phyloP scores from a whole-genome alignment of 2,329 filamentous ascomycete genomes.

The Xylaria sp. region DNA sequence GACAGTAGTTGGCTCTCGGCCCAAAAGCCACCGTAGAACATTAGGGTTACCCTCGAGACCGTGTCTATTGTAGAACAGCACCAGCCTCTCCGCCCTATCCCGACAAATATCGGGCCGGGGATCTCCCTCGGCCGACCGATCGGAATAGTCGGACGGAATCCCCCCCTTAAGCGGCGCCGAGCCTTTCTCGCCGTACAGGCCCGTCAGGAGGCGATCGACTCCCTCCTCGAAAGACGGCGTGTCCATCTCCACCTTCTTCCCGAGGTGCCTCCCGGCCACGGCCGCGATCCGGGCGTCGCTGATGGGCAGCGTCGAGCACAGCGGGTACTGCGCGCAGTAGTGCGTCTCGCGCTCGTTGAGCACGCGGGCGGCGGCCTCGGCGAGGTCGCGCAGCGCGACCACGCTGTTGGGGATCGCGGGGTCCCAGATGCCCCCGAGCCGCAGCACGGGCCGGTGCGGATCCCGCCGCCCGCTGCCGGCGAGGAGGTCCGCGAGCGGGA shows the following conservation, averaged over 20 bases:
- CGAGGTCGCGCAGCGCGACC: slow-evolving; percentile 21
- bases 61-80: slow-evolving; percentile 28
- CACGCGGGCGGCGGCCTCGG: slow-evolving; percentile 19
- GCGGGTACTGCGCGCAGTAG: slow-evolving; percentile 24
- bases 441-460: background rate
- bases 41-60: slow-evolving; percentile 30
- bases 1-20: slow-evolving; percentile 22
- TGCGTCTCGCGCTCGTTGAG: slow-evolving; percentile 22
- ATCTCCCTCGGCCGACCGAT: slow-evolving; percentile 4
- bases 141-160: background rate
- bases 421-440: slow-evolving; percentile 8
- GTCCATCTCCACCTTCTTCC: background rate
- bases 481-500: slow-evolving; percentile 18
- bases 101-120: slow-evolving; percentile 17
- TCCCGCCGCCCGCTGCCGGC: slow-evolving; percentile 2
- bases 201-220: background rate
- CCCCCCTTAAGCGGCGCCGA: too few relatives aligned
- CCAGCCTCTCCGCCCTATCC: slow-evolving; percentile 25
- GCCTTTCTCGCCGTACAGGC: background rate
- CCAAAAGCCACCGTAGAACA: slow-evolving; percentile 31
- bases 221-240: background rate
- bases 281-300: slow-evolving; percentile 10
- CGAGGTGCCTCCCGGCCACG: slow-evolving; percentile 4
- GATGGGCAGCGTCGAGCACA: slow-evolving; percentile 20
- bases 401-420: slow-evolving; percentile 13